These are phyloP conservation scores for Rhododendron vialii DNA, from an alignment of 148 eudicot species.

Conservation along the genomic window DNA sequence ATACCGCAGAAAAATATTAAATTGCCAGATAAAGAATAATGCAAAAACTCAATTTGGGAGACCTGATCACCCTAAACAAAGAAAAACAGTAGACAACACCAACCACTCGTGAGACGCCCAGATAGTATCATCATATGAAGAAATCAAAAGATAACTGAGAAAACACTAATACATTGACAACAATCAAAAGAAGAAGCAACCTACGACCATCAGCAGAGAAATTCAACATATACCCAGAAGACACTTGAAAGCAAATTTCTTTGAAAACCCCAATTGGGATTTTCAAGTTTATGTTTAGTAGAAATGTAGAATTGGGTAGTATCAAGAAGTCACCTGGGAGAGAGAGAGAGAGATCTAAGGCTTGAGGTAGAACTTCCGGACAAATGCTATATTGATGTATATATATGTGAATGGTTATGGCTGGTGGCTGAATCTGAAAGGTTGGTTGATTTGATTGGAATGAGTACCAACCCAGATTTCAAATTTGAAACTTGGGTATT, in stretches of 20 bases:
- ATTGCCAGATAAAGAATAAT: background rate
- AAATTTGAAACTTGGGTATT: conserved; percentile 2
- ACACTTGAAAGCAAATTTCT: background rate
- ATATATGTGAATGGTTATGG: background rate
- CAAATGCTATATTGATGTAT: background rate
- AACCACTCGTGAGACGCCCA: background rate
- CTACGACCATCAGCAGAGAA: conserved; percentile 10
- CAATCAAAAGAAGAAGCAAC: conserved; percentile 1
- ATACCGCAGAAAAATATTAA: background rate
- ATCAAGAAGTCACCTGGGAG: background rate
- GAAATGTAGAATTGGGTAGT: background rate
- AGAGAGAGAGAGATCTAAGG: conserved; percentile 6
- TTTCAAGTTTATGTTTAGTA: background rate
- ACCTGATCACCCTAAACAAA: background rate
- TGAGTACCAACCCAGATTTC: background rate
- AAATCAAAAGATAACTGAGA: background rate
- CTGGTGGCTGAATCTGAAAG: background rate
- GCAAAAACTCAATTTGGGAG: background rate
- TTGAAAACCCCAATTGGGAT: conserved; percentile 10
- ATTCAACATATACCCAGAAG: conserved; percentile 13
- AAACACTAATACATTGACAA: background rate
- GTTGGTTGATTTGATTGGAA: background rate
- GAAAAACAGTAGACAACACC: background rate
- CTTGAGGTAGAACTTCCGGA: background rate
- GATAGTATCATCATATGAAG: background rate